Conservation (phyloP, 2,329 filamentous ascomycete genomes). For the Nannizziopsis barbatae region DNA sequence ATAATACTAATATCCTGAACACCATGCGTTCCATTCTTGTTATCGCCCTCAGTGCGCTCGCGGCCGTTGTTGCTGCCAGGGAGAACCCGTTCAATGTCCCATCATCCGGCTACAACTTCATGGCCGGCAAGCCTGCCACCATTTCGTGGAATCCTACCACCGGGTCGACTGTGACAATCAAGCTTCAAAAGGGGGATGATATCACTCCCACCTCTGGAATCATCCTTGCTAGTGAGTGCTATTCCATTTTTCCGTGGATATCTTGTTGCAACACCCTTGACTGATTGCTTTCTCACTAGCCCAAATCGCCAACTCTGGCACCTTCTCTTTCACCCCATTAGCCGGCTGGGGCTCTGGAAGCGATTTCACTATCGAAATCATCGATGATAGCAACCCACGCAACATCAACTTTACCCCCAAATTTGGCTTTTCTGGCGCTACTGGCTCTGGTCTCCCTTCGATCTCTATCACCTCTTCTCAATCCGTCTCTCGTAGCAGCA, state of each 20-base stretch:
- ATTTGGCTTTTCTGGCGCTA: constrained; percentile 40
- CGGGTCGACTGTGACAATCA: constrained; percentile 42
- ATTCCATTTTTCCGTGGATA: not conserved
- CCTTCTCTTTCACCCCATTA: constrained; percentile 40
- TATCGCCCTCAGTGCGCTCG: constrained; percentile 35
- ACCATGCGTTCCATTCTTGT: constrained; percentile 38
- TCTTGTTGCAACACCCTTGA: constrained; percentile 1
- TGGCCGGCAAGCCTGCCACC: constrained; percentile 36
- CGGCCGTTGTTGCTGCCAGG: constrained; percentile 32
- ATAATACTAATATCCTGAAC: not conserved
- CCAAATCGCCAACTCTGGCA: constrained; percentile 39
- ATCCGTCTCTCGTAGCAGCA: constrained; percentile 20
- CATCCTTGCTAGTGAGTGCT: constrained; percentile 35
- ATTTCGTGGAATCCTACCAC: constrained; percentile 43
- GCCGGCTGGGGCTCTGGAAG: constrained; percentile 31
- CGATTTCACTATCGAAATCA: constrained; percentile 45
- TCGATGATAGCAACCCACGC: constrained; percentile 35
- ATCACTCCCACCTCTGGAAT: constrained; percentile 33
- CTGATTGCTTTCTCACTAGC: constrained; percentile 24
- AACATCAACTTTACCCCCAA: constrained; percentile 43
- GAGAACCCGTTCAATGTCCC: constrained; percentile 42
- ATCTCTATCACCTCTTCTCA: constrained; percentile 17
- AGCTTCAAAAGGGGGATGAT: constrained; percentile 37
- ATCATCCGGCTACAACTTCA: constrained; percentile 33
- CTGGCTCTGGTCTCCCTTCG: constrained; percentile 29